These are phyloP conservation scores for Trypanosoma brucei DNA, from an alignment of 208 protist species.

Conservation along the genomic window DNA sequence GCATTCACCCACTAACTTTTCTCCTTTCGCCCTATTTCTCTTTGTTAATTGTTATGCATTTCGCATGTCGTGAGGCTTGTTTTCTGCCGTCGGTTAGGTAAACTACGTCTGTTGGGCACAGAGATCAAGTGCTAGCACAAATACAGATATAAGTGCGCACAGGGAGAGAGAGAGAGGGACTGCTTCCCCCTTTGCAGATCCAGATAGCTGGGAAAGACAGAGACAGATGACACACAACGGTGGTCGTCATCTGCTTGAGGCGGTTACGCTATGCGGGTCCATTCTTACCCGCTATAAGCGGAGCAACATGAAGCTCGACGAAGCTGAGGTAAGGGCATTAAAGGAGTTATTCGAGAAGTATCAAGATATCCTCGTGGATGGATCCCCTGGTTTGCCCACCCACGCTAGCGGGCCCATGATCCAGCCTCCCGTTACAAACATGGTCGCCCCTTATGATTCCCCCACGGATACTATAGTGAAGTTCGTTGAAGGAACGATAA, in stretches of 20 bases:
- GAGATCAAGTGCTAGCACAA: no score
- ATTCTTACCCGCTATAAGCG: slow-evolving; percentile 17
- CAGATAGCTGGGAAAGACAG: background rate
- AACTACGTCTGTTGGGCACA: no score
- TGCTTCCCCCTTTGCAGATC: background rate
- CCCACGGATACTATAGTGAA: background rate
- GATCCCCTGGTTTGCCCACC: background rate
- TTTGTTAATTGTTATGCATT: no score
- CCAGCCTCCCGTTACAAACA: background rate
- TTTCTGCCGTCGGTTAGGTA: no score
- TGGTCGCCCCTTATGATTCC: background rate
- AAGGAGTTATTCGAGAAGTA: background rate
- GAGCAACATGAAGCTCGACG: slow-evolving; percentile 8
- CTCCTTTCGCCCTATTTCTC: no score
- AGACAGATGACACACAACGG: slow-evolving; percentile 4
- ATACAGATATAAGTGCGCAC: background rate
- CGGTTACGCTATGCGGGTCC: slow-evolving; percentile 12
- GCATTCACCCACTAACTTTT: no score
- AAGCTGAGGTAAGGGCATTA: slow-evolving; percentile 13
- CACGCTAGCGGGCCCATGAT: background rate
- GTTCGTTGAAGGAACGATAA: background rate
- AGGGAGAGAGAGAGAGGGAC: no score
- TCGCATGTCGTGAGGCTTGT: no score
- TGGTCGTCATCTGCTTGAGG: slow-evolving; percentile 17
- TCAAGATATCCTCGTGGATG: background rate